phyloP scores from a whole-genome alignment of 2,329 filamentous ascomycete genomes.

The Diaporthe amygdali region DNA sequence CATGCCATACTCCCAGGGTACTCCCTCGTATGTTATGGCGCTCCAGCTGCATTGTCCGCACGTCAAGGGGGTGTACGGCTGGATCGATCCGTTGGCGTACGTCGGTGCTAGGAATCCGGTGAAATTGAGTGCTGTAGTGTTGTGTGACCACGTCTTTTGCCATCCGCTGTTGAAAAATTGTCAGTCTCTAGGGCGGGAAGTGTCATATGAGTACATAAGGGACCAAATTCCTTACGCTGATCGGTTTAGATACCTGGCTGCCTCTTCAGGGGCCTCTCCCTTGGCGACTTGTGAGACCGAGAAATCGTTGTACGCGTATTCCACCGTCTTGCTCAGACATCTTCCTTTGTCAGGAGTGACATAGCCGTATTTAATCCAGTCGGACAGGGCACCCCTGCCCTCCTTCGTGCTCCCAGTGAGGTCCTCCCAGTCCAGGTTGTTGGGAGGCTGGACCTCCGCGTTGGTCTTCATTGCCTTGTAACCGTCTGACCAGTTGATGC shows the following conservation, averaged over 20 bases:
- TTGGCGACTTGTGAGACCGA: slow-evolving; percentile 66
- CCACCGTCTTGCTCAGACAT: slow-evolving; percentile 67
- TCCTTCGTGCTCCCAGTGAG: slow-evolving; percentile 67
- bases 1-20: slow-evolving; percentile 70
- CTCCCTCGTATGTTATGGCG: slow-evolving; percentile 63
- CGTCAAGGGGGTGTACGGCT: slow-evolving; percentile 59
- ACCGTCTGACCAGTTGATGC: slow-evolving; percentile 61
- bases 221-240: not conserved
- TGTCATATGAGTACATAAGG: fast-evolving
- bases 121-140: slow-evolving; percentile 62
- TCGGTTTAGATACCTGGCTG: slow-evolving; percentile 59
- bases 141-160: slow-evolving; percentile 72
- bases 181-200: not conserved
- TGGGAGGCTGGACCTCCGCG: slow-evolving; percentile 65
- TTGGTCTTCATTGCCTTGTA: slow-evolving; percentile 66
- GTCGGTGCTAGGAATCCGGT: slow-evolving; percentile 70
- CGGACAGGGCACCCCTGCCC: slow-evolving; percentile 70
- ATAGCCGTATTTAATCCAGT: slow-evolving; percentile 69
- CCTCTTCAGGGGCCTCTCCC: slow-evolving; percentile 57
- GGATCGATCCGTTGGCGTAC: slow-evolving; percentile 45
- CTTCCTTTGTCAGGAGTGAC: slow-evolving; percentile 67
- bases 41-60: slow-evolving; percentile 71
- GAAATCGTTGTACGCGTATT: slow-evolving; percentile 75
- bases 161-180: slow-evolving; percentile 51
- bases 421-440: slow-evolving; percentile 63